phyloP scores from a whole-genome alignment of 1,284 basidiomycete species.

The Coniferiporia sulphurascens region DNA sequence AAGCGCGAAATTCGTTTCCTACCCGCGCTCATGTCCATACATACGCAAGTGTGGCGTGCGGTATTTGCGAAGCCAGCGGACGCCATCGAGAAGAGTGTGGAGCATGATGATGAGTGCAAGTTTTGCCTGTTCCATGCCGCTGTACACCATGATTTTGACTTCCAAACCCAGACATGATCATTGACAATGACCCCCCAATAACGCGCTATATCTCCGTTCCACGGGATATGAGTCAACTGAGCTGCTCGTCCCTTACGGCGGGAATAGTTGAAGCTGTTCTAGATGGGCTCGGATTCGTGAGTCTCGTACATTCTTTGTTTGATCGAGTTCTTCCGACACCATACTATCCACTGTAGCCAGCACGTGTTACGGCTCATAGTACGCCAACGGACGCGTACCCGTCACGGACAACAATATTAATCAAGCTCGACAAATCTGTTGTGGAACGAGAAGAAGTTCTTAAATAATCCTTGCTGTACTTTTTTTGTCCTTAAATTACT shows the following conservation, averaged over 20 bases:
- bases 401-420: constrained; percentile 84
- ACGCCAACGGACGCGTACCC: constrained; percentile 82
- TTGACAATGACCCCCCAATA: constrained; percentile 91
- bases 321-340: constrained; percentile 8
- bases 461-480: constrained; percentile 36
- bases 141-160: background rate
- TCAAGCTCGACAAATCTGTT: constrained; percentile 89
- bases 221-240: constrained; percentile 89
- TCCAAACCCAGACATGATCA: constrained; percentile 82
- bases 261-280: constrained; percentile 97
- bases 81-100: constrained; percentile 91
- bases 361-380: constrained; percentile 93
- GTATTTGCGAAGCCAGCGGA: constrained; percentile 93
- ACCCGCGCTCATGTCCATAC: constrained; percentile 85
- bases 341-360: constrained; percentile 57
- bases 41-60: constrained; percentile 91
- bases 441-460: constrained; percentile 84
- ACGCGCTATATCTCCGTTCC: constrained; percentile 92
- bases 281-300: constrained; percentile 91
- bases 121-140: constrained; percentile 16
- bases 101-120: constrained; percentile 93
- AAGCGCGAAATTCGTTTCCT: constrained; percentile 87
- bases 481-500: background rate
- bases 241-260: constrained; percentile 94
- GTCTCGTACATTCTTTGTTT: constrained; percentile 32